These are phyloP conservation scores for Ogataea henricii DNA, from an alignment of 805 yeast species.

Conservation along the genomic window DNA sequence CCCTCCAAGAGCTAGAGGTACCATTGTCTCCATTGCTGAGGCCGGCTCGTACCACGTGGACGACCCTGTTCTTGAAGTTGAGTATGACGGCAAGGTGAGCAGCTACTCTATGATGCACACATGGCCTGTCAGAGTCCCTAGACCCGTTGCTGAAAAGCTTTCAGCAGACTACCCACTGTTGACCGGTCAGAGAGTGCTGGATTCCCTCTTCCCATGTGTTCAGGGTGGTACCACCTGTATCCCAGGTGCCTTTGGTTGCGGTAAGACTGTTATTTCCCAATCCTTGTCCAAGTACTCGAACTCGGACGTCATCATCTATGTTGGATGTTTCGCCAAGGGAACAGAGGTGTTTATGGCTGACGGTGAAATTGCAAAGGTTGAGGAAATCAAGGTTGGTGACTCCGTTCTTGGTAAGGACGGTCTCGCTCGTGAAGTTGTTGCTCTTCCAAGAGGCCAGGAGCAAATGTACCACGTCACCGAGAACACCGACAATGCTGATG, in stretches of 20 bases:
- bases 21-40: conserved; percentile 84
- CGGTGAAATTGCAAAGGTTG: conserved; percentile 38
- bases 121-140: conserved; percentile 99
- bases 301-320: conserved; percentile 94
- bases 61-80: conserved; percentile 88
- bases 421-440: conserved; percentile 39
- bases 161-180: conserved; percentile 93
- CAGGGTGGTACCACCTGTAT: conserved; percentile 99
- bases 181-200: conserved; percentile 98
- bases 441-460: conserved; percentile 45
- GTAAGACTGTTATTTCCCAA: conserved; percentile 96
- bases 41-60: conserved; percentile 91
- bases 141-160: conserved; percentile 94
- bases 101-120: conserved; percentile 94
- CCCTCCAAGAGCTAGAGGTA: conserved; percentile 99
- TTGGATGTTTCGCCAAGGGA: conserved; percentile 53
- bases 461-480: conserved; percentile 40
- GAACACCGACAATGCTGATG: conserved; percentile 9
- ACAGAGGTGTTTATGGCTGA: conserved; percentile 44
- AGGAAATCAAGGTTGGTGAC: conserved; percentile 41
- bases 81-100: conserved; percentile 83
- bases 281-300: conserved; percentile 95
- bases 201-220: conserved; percentile 96
- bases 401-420: conserved; percentile 48
- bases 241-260: conserved; percentile 99